Evolutionary conservation across 2,329 filamentous ascomycete genomes (phyloP).

Genomic region (Coniochaeta sp.): DNA sequence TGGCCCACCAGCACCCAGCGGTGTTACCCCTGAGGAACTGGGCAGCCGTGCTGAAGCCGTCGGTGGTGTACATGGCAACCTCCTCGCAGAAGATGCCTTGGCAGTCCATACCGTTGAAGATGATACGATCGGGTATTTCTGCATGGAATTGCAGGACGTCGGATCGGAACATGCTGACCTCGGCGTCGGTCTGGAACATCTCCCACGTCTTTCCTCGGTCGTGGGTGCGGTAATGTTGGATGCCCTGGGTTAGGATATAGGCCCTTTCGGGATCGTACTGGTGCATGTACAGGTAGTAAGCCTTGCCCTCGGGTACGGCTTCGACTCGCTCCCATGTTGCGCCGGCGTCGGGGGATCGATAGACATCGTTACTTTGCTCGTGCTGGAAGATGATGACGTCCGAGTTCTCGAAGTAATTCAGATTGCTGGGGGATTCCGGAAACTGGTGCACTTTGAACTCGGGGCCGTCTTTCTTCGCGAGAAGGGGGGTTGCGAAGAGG

Average conservation of each 20-base stretch:
- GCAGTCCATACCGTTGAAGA: constrained; percentile 74
- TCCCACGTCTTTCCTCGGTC: constrained; percentile 80
- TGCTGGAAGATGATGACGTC: constrained; percentile 75
- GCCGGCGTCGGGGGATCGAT: constrained; percentile 76
- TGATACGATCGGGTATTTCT: constrained; percentile 72
- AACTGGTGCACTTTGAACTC: constrained; percentile 59
- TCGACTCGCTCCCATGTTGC: constrained; percentile 63
- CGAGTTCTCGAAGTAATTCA: constrained; percentile 89
- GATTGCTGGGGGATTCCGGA: constrained; percentile 55
- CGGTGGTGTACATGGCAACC: constrained; percentile 65
- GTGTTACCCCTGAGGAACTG: constrained; percentile 61
- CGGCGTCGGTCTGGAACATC: constrained; percentile 57
- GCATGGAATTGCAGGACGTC: constrained; percentile 71
- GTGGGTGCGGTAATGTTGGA: constrained; percentile 73
- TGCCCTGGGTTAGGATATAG: constrained; percentile 65
- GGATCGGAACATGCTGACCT: constrained; percentile 45
- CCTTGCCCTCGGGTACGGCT: constrained; percentile 55
- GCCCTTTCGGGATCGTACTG: constrained; percentile 72
- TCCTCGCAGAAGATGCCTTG: constrained; percentile 56
- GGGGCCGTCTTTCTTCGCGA: constrained; percentile 57
- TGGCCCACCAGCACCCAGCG: constrained; percentile 81
- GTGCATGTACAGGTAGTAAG: constrained; percentile 64
- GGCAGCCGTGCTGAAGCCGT: constrained; percentile 69
- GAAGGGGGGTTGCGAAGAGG: constrained; percentile 28
- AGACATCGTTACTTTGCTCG: constrained; percentile 54